Base-by-base conservation (phyloP, 176 grass and related monocot genomes). In the Pontederia crassipes region DNA sequence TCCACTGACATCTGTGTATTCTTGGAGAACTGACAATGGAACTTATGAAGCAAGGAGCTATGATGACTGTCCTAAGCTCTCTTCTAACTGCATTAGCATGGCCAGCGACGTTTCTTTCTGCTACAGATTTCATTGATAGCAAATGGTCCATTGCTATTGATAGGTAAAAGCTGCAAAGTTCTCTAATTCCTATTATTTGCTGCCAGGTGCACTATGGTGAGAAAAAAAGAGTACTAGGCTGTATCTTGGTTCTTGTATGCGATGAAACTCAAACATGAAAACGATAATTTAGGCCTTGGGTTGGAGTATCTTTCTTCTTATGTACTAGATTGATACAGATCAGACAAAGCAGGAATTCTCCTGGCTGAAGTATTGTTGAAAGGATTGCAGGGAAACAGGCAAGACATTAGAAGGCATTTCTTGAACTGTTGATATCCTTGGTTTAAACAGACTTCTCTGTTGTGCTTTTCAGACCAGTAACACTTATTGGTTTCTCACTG, bases 301-400 rank as follows among this genome's bases (percentile, higher is more conserved):
- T 35, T 35, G 4, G 29, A 35, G 14, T 17, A 56, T 56, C n/a
- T 17, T 56, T 56, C n/a, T 17, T 26, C 9, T 9, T 56, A 56
- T 56, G 17, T 56, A 35, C 4, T 70, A 26, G 5, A 20, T 20
- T 48, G 67, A 58, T 76, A 24, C 73, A 95, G 90, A 71, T 76
- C 90, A 68, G 86, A 95, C 84, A 95, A 95, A 80, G 80, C 86
- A 55, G 90, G 90, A 28, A 95, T 77, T 67, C 88, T 86, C 66
- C 86, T 95, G 60, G 90, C 90, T 72, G 83, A 86, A 48, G 82
- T 86, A 50, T 35, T 95, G 65, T 64, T 87, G 28, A 95, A 81
- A 15, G 90, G 86, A 68, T 80, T 82, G 68, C 90, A 95, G 75
- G 86, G 90, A 77, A 95, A 77, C 74, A 95, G 80, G 86, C 89